Percentiles rank a stretch among this genome's conserved stretches.
These are phyloP conservation scores for Xylaria bambusicola DNA, from an alignment of 495 filamentous ascomycete species.

Conservation along the genomic window DNA sequence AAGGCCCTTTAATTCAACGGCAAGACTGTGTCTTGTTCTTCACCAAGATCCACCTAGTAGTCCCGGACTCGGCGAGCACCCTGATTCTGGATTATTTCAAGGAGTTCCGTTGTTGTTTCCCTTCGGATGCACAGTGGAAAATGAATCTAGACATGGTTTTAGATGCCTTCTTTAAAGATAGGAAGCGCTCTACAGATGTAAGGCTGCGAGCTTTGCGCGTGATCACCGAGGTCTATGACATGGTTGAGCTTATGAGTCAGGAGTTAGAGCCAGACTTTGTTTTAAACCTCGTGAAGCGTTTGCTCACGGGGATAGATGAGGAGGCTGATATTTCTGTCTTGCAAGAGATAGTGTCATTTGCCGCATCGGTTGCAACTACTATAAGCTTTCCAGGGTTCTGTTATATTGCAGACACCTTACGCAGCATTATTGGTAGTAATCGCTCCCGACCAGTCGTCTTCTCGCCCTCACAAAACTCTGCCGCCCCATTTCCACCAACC, in stretches of 20 bases:
- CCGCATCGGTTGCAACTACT: constrained; percentile 50
- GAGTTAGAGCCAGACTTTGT: constrained; percentile 50
- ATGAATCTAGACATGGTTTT: constrained; percentile 63
- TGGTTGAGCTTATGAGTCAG: constrained; percentile 55
- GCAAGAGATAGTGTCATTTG: constrained; percentile 52
- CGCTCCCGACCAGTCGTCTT: constrained; percentile 27
- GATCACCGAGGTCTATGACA: constrained; percentile 67
- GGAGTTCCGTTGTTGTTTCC: constrained; percentile 67
- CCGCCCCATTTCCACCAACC: constrained; percentile 31
- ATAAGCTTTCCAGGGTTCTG: constrained; percentile 53
- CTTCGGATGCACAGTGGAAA: constrained; percentile 68
- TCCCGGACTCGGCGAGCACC: constrained; percentile 60
- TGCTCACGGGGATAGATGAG: constrained; percentile 52
- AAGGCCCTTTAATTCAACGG: constrained; percentile 45
- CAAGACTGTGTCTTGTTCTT: constrained; percentile 72
- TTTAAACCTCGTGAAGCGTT: constrained; percentile 43
- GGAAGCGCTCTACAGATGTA: constrained; percentile 62
- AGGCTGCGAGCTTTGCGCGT: constrained; percentile 68
- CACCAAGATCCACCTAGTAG: constrained; percentile 54
- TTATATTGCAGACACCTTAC: constrained; percentile 52
- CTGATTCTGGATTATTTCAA: constrained; percentile 61
- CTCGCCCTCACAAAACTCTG: constrained; percentile 28
- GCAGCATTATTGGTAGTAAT: constrained; percentile 42
- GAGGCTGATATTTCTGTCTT: constrained; percentile 57
- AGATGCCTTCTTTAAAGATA: constrained; percentile 65